phyloP scores from a whole-genome alignment of 169 alveolate genomes.

The Cryptosporidium canis region DNA sequence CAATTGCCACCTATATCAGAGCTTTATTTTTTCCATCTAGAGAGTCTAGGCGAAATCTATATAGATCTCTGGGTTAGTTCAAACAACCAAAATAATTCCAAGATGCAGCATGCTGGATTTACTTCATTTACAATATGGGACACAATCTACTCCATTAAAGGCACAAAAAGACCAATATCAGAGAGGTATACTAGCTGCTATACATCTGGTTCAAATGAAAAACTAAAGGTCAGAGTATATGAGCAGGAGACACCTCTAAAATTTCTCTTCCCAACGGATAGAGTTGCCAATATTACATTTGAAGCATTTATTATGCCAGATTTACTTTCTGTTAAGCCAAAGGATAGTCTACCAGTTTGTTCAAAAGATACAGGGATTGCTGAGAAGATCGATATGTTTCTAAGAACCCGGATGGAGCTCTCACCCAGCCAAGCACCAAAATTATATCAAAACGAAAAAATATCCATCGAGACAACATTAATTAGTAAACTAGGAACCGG shows the following conservation, averaged over 20 bases:
- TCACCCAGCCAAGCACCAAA: conserved; percentile 72
- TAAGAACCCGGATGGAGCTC: conserved; percentile 51
- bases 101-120: conserved; percentile 62
- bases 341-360: neutral
- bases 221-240: conserved; percentile 26
- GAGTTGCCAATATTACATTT: conserved; percentile 58
- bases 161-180: conserved; percentile 45
- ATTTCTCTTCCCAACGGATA: conserved; percentile 65
- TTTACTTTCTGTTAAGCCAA: conserved; percentile 26
- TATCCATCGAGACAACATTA: conserved; percentile 4
- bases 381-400: conserved; percentile 55
- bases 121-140: conserved; percentile 72
- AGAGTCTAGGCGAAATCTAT: conserved; percentile 57
- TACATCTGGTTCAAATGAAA: conserved; percentile 38
- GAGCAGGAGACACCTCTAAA: conserved; percentile 49
- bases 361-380: conserved; percentile 44
- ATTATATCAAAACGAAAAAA: conserved; percentile 10
- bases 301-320: conserved; percentile 70
- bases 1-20: conserved; percentile 64
- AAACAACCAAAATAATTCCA: neutral
- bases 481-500: conserved; percentile 41
- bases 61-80: conserved; percentile 62
- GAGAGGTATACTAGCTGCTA: conserved; percentile 25
- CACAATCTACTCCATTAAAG: conserved; percentile 49
- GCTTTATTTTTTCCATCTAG: conserved; percentile 40